phyloP scores from a whole-genome alignment of 73 alveolate genomes.

The Uronychia setigera region DNA sequence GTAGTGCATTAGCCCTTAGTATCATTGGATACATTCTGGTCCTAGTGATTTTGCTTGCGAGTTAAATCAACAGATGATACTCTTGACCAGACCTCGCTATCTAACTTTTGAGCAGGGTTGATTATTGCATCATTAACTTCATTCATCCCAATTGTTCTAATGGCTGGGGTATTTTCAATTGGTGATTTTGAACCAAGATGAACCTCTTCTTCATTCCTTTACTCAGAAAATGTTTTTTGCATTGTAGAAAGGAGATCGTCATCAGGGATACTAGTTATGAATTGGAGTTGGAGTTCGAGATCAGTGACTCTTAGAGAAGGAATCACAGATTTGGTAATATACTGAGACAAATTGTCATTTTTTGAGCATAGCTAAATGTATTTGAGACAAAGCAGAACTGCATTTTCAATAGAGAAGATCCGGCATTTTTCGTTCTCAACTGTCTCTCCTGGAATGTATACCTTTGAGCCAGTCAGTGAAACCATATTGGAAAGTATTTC shows the following conservation, averaged over 20 bases:
- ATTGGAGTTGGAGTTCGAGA: background rate
- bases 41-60: background rate
- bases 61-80: background rate
- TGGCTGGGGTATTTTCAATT: background rate
- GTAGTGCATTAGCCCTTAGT: too few species aligned
- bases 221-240: background rate
- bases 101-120: background rate
- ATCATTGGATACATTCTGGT: too few species aligned
- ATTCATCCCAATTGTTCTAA: background rate
- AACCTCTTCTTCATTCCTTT: background rate
- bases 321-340: background rate
- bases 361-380: background rate
- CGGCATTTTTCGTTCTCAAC: constrained; percentile 11
- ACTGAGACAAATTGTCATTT: background rate
- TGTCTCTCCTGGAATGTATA: constrained; percentile 54
- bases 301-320: background rate
- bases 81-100: background rate
- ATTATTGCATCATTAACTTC: background rate
- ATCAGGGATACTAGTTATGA: background rate
- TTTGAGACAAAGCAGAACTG: background rate
- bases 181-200: too few species aligned
- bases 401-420: background rate
- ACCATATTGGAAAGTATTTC: background rate
- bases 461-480: background rate
- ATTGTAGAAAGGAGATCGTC: background rate